These are phyloP conservation scores for Amphicarpaea edgeworthii DNA, from an alignment of 306 rosid genomes.

Conservation along the genomic window DNA sequence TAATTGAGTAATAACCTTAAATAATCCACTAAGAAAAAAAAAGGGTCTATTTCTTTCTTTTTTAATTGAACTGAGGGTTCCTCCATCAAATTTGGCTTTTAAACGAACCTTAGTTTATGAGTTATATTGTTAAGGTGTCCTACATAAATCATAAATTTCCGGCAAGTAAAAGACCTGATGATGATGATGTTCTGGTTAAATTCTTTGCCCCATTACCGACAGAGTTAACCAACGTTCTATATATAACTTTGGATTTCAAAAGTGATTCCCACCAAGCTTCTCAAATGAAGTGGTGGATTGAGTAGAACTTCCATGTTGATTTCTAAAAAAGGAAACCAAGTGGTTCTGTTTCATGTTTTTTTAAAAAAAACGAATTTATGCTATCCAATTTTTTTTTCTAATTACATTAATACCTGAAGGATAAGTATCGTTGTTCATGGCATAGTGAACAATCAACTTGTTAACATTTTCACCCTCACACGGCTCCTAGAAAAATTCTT, in stretches of 20 bases:
- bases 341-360: conserved; percentile 16
- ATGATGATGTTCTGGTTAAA: conserved; percentile 29
- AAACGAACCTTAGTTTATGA: neutral
- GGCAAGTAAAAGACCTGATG: neutral
- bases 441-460: neutral
- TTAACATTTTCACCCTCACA: conserved; percentile 18
- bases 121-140: conserved; percentile 30
- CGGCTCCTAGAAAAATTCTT: neutral
- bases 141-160: neutral
- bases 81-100: conserved; percentile 35
- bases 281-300: conserved; percentile 27
- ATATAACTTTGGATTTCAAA: conserved; percentile 1
- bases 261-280: conserved; percentile 38
- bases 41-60: neutral
- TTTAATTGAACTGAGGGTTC: neutral
- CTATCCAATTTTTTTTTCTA: neutral
- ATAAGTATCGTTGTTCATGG: conserved; percentile 16
- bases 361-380: conserved; percentile 23
- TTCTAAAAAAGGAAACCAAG: conserved; percentile 24
- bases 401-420: neutral
- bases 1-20: neutral
- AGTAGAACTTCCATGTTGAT: conserved; percentile 35
- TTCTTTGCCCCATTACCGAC: conserved; percentile 32
- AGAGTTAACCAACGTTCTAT: conserved; percentile 20
- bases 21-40: neutral